Evolutionary conservation across 2,329 filamentous ascomycete species (phyloP).

Genomic region (Chalaropsis thielavioides): DNA sequence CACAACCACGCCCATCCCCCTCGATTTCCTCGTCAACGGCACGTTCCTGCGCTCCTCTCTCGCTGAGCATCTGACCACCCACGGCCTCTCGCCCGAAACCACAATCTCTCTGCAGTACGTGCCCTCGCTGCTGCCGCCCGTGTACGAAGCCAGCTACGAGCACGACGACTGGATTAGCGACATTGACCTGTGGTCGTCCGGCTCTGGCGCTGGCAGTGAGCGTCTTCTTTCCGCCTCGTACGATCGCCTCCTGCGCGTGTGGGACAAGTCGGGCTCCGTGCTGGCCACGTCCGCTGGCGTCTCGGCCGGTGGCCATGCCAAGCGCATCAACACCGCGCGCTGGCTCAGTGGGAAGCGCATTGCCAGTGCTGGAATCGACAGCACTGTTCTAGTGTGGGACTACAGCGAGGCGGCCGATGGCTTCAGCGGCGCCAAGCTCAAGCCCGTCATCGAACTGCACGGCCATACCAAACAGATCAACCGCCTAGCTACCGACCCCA

Average conservation of each 20-base stretch:
- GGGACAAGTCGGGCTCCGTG: slow-evolving; percentile 78
- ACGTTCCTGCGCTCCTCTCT: slow-evolving; percentile 78
- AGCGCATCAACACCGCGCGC: slow-evolving; percentile 65
- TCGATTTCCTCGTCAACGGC: slow-evolving; percentile 94
- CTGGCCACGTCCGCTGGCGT: slow-evolving; percentile 59
- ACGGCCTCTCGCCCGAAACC: slow-evolving; percentile 79
- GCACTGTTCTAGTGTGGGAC: slow-evolving; percentile 79
- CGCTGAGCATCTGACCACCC: slow-evolving; percentile 73
- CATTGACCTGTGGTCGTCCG: slow-evolving; percentile 64
- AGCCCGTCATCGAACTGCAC: slow-evolving; percentile 66
- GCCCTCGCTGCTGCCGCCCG: slow-evolving; percentile 73
- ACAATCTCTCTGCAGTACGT: slow-evolving; percentile 86
- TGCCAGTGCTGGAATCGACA: slow-evolving; percentile 70
- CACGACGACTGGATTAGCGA: slow-evolving; percentile 95
- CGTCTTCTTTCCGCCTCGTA: slow-evolving; percentile 85
- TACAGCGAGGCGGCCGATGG: slow-evolving; percentile 54
- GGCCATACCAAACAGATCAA: slow-evolving; percentile 66
- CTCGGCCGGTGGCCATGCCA: slow-evolving; percentile 56
- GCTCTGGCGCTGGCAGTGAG: slow-evolving; percentile 35
- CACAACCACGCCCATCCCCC: slow-evolving; percentile 52
- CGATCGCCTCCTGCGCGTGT: slow-evolving; percentile 75
- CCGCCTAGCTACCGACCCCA: slow-evolving; percentile 54
- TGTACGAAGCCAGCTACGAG: slow-evolving; percentile 82
- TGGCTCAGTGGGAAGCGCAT: slow-evolving; percentile 64
- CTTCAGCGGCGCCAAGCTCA: slow-evolving; percentile 53